Base-by-base conservation (phyloP, 2,329 filamentous ascomycete species). In the Dactylellina sp. region DNA sequence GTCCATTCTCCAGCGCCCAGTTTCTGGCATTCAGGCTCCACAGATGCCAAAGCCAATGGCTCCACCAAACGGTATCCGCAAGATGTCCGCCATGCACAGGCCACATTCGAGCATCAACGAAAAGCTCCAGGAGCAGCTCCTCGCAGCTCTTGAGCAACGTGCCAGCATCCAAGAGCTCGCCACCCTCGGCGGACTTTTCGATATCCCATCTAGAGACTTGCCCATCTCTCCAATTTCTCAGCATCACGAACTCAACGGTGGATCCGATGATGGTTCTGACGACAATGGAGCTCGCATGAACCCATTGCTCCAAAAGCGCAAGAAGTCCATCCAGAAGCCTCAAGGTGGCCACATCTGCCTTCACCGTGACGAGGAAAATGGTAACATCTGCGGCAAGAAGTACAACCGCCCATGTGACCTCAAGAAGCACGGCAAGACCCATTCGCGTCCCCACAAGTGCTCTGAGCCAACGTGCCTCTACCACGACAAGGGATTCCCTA, bases 401-500 rank as follows among this genome's bases (percentile, higher is more conserved):
- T 98, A 98, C 84, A 96, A 95, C 83, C 89, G 95, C 75, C 92
- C 92, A n/a, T 98, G 95, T 82, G 95, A 99, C 81, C 84, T 98
- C 71, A 97, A 93, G 77, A 98, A 98, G 85, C 95, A 99, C 82
- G 91, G 96, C 83, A 99, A 98, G 85, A 98, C 94, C 0, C 95
- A 99, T 81, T 93, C 92, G 64, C 91, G 95, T 37, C 95, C 94
- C 7, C 97, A 91, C 91, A 99, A 99, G 84, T 99, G 95, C 82
- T 86, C 89, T 5, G 84, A 91, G 20, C 80, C 86, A 42, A 89
- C 87, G 49, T 98, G 95, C 90, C 96, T 96, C 81, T 98, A 97
- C 82, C 88, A 91, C 81, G 87, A 90, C 35, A 88, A 91, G 78
- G 95, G 95, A 55, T 98, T 94, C 91, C 94, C 95, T 2, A 98